Conservation (phyloP, 106 monocot genomes). For the Platanthera guangdongensis region DNA sequence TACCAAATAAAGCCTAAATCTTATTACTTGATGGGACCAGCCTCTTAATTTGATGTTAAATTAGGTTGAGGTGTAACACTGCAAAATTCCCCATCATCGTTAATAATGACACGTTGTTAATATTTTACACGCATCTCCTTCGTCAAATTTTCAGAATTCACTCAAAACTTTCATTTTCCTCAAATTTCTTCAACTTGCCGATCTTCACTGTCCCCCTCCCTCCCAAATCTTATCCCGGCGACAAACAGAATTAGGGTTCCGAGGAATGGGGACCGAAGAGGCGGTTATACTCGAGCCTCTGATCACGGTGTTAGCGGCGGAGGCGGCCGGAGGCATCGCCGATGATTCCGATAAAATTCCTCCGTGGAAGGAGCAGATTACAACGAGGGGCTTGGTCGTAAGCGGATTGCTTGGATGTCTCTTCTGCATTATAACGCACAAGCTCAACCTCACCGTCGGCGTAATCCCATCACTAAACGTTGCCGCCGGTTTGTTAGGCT, state of each 20-base stretch:
- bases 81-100: no score
- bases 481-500: constrained; percentile 82
- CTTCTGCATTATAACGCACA: constrained; percentile 93
- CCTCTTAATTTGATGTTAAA: no score
- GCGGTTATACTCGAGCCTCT: constrained; percentile 35
- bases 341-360: constrained; percentile 24
- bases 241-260: neutral
- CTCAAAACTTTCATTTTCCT: no score
- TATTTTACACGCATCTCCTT: no score
- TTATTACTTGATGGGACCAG: no score
- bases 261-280: constrained; percentile 20
- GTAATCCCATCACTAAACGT: constrained; percentile 95
- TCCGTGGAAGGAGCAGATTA: constrained; percentile 81
- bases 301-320: constrained; percentile 6
- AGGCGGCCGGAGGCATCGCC: neutral
- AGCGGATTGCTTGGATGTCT: constrained; percentile 69
- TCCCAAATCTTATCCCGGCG: no score
- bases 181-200: no score
- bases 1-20: no score
- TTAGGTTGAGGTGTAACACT: no score
- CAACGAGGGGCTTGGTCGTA: constrained; percentile 59
- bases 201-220: no score
- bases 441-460: constrained; percentile 94
- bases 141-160: no score
- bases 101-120: no score